A percentile compares a stretch with the other conserved stretches of the same genome.
Conservation (phyloP, 164 flowering plant species). For the Vitis rotundifolia region DNA sequence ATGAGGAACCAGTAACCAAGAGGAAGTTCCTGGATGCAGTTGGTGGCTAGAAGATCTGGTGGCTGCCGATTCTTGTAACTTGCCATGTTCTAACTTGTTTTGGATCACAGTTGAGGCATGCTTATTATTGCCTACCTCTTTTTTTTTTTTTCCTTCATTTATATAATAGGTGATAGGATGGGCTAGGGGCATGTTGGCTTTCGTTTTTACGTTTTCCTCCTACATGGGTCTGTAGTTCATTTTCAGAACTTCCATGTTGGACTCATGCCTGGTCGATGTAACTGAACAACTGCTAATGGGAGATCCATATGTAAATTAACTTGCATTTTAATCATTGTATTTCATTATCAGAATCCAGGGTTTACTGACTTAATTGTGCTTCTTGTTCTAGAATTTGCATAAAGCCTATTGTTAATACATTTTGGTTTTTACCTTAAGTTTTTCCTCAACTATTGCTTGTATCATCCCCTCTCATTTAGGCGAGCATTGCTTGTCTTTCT, state of each 20-base stretch:
- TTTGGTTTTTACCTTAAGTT: too few relatives aligned
- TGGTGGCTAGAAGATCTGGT: conserved; percentile 30
- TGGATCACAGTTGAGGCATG: not conserved
- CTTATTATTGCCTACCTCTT: not conserved
- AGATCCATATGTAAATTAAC: not conserved
- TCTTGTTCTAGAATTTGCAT: too few relatives aligned
- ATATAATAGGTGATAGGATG: not conserved
- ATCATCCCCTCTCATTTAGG: too few relatives aligned
- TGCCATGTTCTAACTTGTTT: not conserved
- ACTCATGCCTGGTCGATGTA: not conserved
- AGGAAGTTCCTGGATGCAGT: conserved; percentile 64
- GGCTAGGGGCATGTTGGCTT: not conserved
- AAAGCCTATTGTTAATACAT: too few relatives aligned
- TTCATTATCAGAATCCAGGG: too few relatives aligned
- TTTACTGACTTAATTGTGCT: too few relatives aligned
- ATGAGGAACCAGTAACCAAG: conserved; percentile 64
- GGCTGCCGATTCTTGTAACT: not conserved
- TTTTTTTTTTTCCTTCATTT: not conserved
- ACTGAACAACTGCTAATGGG: not conserved
- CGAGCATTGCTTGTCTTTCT: too few relatives aligned
- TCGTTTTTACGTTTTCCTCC: not conserved
- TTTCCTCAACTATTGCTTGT: too few relatives aligned
- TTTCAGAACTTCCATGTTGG: not conserved
- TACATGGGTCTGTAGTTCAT: not conserved
- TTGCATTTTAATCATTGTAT: too few relatives aligned